A percentile compares a stretch with the other conserved stretches of the same genome.
phyloP scores from a whole-genome alignment of 2,329 filamentous ascomycete species.

The Fusarium pseudonygamai region DNA sequence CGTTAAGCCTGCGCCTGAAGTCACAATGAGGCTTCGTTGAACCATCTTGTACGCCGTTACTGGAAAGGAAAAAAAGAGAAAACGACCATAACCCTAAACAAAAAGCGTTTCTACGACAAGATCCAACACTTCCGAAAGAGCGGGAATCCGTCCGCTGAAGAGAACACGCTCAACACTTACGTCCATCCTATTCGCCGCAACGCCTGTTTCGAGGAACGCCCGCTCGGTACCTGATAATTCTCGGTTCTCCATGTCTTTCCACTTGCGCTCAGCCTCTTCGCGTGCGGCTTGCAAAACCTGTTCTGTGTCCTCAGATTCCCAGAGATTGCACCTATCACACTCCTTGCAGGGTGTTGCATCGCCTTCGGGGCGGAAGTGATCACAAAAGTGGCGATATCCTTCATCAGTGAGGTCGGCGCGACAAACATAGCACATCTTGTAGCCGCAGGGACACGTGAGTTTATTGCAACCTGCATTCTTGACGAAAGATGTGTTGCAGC shows the following conservation, averaged over 20 bases:
- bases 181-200: constrained; percentile 45
- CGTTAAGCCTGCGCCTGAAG: constrained; percentile 8
- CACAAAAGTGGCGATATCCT: constrained; percentile 94
- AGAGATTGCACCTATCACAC: constrained; percentile 83
- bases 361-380: constrained; percentile 88
- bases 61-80: neutral
- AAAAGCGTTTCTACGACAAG: constrained; percentile 56
- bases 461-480: constrained; percentile 97
- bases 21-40: constrained; percentile 21
- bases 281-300: constrained; percentile 73
- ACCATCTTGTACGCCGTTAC: constrained; percentile 27
- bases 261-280: constrained; percentile 75
- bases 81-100: constrained; percentile 42
- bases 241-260: constrained; percentile 71
- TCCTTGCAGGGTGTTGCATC: constrained; percentile 77
- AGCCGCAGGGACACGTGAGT: constrained; percentile 92
- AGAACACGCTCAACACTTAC: constrained; percentile 48
- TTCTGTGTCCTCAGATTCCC: constrained; percentile 79
- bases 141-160: constrained; percentile 48
- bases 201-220: constrained; percentile 65
- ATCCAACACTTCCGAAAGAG: constrained; percentile 57
- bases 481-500: constrained; percentile 91
- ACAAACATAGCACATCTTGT: constrained; percentile 98
- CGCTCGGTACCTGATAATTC: constrained; percentile 65
- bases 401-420: constrained; percentile 77